Evolutionary conservation across 257 asterid genomes (phyloP), one percentile per base, ranked within the genome.

Genomic region (Leptodermis oblonga): DNA sequence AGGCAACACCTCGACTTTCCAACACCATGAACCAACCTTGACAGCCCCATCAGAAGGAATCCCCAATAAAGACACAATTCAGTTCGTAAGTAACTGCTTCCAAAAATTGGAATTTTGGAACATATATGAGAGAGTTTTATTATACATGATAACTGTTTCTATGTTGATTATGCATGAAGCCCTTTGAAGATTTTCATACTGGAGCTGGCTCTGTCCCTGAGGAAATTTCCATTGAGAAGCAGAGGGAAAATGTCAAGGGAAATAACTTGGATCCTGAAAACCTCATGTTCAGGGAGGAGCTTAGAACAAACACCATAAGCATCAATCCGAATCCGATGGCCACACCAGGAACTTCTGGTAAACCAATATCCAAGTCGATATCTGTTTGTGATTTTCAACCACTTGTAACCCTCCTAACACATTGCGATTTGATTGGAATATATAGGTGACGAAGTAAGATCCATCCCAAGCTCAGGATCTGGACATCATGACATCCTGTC

Each of bases 391-490:
- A 55, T 70, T 9, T 74, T 33, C 7, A 26, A 4, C 49, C 15
- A 30, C 31, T 41, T 43, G 45, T 46, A 59, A 61, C 69, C 51
- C 30, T n/a, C n/a, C n/a, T n/a, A 78, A 34, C 65, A 42, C 55
- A 31, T 67, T 20, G 58, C 68, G 18, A 22, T 45, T 71, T 72
- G 46, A 14, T 75, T 66, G 74, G 72, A 72, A 73, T 61, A 48
- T 61, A 36, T 34, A 87, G 96, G 84, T 70, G 88, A 86, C 76
- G 92, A 78, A 62, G 20, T 80, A 70, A 80, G 86, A 81, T 88
- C 90, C 52, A 72, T 90, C 48, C 95, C 95, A 76, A 87, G 97
- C 86, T 90, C 99, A 45, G 95, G 90, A 28, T 88, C 95, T 10
- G 95, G 83, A 46, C 83, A 80, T n/a, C n/a, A n/a, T 61, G 94